Conservation (phyloP, 768 basidiomycete species). For the Termitomyces sp. region DNA sequence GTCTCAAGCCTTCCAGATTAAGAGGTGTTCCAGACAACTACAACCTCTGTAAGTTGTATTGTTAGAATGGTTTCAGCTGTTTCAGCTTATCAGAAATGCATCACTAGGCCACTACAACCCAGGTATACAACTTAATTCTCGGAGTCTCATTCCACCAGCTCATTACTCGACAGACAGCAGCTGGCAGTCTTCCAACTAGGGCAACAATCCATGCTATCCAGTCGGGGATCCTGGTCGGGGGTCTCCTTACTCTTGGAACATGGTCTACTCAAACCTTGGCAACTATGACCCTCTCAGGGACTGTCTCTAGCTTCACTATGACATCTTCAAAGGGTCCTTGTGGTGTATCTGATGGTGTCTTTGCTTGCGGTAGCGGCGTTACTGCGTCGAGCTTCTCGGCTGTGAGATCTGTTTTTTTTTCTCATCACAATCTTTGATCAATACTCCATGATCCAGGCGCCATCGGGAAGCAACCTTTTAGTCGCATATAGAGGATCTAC, state of each 20-base stretch:
- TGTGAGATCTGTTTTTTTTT: conserved; percentile 27
- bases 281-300: conserved; percentile 46
- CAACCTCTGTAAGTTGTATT: conserved; percentile 12
- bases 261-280: conserved; percentile 61
- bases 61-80: background rate
- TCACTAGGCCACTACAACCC: conserved; percentile 9
- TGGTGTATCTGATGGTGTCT: conserved; percentile 38
- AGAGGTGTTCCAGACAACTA: conserved; percentile 6
- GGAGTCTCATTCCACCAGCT: background rate
- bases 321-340: conserved; percentile 55
- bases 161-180: conserved; percentile 8
- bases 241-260: conserved; percentile 49
- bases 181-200: conserved; percentile 33
- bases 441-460: conserved; percentile 26
- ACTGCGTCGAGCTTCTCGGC: conserved; percentile 44
- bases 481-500: conserved; percentile 47
- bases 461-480: conserved; percentile 41
- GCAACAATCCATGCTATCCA: conserved; percentile 39
- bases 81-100: background rate
- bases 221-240: conserved; percentile 35
- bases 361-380: conserved; percentile 50
- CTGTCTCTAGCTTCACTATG: conserved; percentile 48
- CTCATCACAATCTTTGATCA: background rate
- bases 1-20: background rate
- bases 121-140: conserved; percentile 4